Evolutionary conservation across 768 basidiomycete genomes (phyloP), one percentile per base, ranked within the genome.

Genomic region (Astraeus odoratus): DNA sequence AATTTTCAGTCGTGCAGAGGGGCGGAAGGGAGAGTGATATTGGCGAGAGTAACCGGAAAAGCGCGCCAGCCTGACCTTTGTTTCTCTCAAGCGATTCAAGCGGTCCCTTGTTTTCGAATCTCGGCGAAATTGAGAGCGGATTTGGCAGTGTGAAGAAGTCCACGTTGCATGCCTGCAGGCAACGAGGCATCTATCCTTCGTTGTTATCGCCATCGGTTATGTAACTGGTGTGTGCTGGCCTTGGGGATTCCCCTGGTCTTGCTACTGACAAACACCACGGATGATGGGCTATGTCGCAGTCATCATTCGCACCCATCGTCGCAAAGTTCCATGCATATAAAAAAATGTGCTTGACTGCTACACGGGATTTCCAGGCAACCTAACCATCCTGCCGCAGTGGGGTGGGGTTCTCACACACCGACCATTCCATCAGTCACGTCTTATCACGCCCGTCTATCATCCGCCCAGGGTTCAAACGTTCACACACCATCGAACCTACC

Each of bases 161-260:
- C 75, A 84, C 81, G 82, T 81, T 82, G 72, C 70, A 66, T 80
- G 82, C 82, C 82, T 83, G 79, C 80, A 83, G 81, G 82, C 80
- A 76, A 59, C 20, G 37, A 39, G 37, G 37, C 23, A 20, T 37
- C 56, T 51, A 57, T 61, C 65, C 70, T 70, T 68, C 44, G 51
- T 53, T 50, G 43, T 60, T 65, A 51, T 61, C 66, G 58, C 57
- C 66, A 58, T 56, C 59, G n/a, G 62, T 76, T 76, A 72, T 65
- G 71, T 76, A 73, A 72, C 39, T 43, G 10, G 31, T 33, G 9
- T 3, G 3, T 31, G n/a, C n/a, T n/a, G n/a, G n/a, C n/a, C n/a
- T n/a, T n/a, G n/a, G n/a, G n/a, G n/a, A n/a, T n/a, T n/a, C n/a
- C n/a, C n/a, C n/a, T n/a, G n/a, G n/a, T n/a, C n/a, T n/a, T n/a